These are phyloP conservation scores for Colletotrichum spinosum DNA, from an alignment of 2,329 filamentous ascomycete species.

Conservation along the genomic window DNA sequence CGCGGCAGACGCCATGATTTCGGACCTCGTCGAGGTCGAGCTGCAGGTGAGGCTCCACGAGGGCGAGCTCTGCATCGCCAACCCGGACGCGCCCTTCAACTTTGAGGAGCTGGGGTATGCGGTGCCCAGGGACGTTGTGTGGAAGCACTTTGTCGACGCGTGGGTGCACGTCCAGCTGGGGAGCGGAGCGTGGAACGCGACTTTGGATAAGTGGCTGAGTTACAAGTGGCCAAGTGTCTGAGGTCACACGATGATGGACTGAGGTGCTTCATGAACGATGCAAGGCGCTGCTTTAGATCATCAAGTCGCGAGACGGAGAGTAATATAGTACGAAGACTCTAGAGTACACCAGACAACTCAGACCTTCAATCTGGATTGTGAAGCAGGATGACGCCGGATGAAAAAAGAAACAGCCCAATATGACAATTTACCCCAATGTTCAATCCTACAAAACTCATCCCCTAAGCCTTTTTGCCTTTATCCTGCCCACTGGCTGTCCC, in stretches of 20 bases:
- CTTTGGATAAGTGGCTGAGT: constrained; percentile 31
- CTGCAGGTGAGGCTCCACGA: constrained; percentile 26
- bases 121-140: constrained; percentile 24
- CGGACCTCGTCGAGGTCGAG: constrained; percentile 34
- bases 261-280: too few species aligned
- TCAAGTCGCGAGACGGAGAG: too few species aligned
- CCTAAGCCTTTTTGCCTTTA: constrained; percentile 18
- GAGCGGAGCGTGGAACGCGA: constrained; percentile 33
- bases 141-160: constrained; percentile 36
- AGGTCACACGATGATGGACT: neutral
- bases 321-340: neutral
- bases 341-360: too few species aligned
- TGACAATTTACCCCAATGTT: neutral
- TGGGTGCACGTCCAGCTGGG: constrained; percentile 35
- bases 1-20: constrained; percentile 34
- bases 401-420: neutral
- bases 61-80: constrained; percentile 31
- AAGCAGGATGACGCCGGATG: neutral
- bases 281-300: too few species aligned
- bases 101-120: constrained; percentile 36
- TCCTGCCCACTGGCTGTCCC: constrained; percentile 1
- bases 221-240: constrained; percentile 35
- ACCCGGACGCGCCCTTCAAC: constrained; percentile 30
- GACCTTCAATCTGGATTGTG: constrained; percentile 12
- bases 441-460: neutral